Evolutionary conservation across 164 flowering plant species (phyloP), one percentile per base, ranked within the genome.

Genomic region (Macadamia integrifolia): DNA sequence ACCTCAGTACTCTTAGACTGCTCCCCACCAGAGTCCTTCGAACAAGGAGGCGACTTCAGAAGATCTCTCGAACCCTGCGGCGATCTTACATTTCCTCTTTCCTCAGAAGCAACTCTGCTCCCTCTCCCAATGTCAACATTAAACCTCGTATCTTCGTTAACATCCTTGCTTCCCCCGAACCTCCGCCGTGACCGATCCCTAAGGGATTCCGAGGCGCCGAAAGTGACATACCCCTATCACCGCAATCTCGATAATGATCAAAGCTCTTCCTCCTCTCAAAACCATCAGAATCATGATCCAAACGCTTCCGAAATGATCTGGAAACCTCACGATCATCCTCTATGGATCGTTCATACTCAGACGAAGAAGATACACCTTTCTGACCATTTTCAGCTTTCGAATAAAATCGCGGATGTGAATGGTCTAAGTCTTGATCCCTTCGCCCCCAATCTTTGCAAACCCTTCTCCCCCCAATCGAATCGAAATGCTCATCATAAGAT

Each of bases 111-210:
- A 18, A 75, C 71, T 58, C 82, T 74, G 18, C 67, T 75, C 9
- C 82, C 80, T 67, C 79, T 80, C 28, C 76, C 70, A 12, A 75
- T 67, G 49, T 81, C 87, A 44, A 61, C 70, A n/a, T 75, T 69
- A 46, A 58, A 68, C 62, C 80, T 80, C 6, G 69, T 60, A 65
- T 74, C 84, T 30, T 78, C 89, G 60, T 82, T 86, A 61, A 66
- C 66, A 52, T 83, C 86, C 70, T 76, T 82, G 53, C 72, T 77
- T 28, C 72, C 71, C n/a, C 86, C 85, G 64, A 81, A 81, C 69
- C 88, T 83, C 71, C 91, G 77, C 73, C 87, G 52, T 0, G 89
- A 68, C 65, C 93, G 72, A 60, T 86, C 91, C 76, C 94, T 85
- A 77, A 80, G 1, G 69, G 74, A 44, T 71, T 73, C 29, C 81